Conservation (phyloP, 2,329 filamentous ascomycete genomes). For the Incumbomyces delicatus region DNA sequence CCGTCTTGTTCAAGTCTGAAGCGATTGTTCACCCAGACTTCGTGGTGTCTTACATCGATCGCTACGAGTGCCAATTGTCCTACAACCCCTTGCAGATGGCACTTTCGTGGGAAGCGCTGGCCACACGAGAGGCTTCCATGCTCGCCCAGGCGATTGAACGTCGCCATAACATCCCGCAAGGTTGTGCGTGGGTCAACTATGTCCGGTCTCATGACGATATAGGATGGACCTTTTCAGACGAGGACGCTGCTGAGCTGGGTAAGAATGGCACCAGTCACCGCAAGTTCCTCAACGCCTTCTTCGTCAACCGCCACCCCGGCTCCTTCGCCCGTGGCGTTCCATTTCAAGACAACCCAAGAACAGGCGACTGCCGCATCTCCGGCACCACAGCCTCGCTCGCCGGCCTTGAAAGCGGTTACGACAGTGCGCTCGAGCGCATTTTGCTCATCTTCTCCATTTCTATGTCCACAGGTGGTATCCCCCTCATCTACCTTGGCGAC, state of each 20-base stretch:
- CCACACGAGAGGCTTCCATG: constrained; percentile 17
- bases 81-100: constrained; percentile 21
- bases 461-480: constrained; percentile 19
- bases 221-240: constrained; percentile 19
- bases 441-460: constrained; percentile 17
- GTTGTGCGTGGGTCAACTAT: constrained; percentile 20
- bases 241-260: constrained; percentile 16
- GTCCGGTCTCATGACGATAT: constrained; percentile 20
- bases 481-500: constrained; percentile 19
- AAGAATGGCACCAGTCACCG: constrained; percentile 16
- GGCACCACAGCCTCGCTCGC: constrained; percentile 18
- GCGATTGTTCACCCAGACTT: constrained; percentile 20
- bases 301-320: constrained; percentile 18
- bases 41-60: constrained; percentile 19
- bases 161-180: constrained; percentile 17
- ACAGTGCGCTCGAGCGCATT: constrained; percentile 17
- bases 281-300: constrained; percentile 20
- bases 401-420: constrained; percentile 16
- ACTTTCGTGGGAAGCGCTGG: constrained; percentile 18
- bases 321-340: constrained; percentile 18
- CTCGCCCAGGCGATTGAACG: constrained; percentile 19
- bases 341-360: constrained; percentile 18
- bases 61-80: constrained; percentile 17
- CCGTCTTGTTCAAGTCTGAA: constrained; percentile 19
- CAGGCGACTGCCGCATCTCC: constrained; percentile 19